A percentile compares a stretch with the other conserved stretches of the same genome.
These are phyloP conservation scores for Diaporthe eres DNA, from an alignment of 2,329 filamentous ascomycete genomes.

Conservation along the genomic window DNA sequence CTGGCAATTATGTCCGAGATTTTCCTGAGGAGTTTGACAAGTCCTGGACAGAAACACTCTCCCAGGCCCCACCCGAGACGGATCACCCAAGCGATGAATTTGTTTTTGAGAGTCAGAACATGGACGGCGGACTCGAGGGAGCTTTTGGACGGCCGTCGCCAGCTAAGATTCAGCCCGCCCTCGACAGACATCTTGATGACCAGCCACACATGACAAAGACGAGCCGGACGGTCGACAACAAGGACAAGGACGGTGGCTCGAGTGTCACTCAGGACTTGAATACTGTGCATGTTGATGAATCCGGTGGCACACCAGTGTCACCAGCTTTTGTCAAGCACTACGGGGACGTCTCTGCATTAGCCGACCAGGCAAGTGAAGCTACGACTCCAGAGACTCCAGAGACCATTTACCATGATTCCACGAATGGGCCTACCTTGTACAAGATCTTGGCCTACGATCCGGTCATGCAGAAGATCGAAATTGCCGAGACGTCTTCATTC, in stretches of 20 bases:
- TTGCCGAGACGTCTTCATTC: constrained; percentile 72
- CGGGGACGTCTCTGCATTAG: constrained; percentile 41
- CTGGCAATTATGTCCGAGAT: constrained; percentile 64
- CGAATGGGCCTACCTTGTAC: constrained; percentile 59
- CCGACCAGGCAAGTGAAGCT: constrained; percentile 40
- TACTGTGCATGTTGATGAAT: constrained; percentile 62
- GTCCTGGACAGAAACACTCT: constrained; percentile 54
- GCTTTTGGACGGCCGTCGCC: constrained; percentile 24
- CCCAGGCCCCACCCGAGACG: constrained; percentile 26
- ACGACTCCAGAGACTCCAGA: background rate
- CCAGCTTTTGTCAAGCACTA: constrained; percentile 56
- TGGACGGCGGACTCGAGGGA: constrained; percentile 40
- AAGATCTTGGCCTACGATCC: constrained; percentile 78
- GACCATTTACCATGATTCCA: background rate
- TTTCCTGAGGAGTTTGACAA: constrained; percentile 66
- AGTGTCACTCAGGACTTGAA: constrained; percentile 63
- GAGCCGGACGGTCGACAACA: constrained; percentile 46
- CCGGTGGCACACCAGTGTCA: constrained; percentile 51
- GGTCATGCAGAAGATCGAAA: constrained; percentile 67
- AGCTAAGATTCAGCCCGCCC: constrained; percentile 45
- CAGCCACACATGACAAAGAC: constrained; percentile 39
- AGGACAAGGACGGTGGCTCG: constrained; percentile 58
- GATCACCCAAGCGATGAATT: constrained; percentile 18
- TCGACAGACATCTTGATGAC: constrained; percentile 44
- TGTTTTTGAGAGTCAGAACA: constrained; percentile 17